phyloP scores from a whole-genome alignment of 306 rosid genomes.

The Trifolium dubium region DNA sequence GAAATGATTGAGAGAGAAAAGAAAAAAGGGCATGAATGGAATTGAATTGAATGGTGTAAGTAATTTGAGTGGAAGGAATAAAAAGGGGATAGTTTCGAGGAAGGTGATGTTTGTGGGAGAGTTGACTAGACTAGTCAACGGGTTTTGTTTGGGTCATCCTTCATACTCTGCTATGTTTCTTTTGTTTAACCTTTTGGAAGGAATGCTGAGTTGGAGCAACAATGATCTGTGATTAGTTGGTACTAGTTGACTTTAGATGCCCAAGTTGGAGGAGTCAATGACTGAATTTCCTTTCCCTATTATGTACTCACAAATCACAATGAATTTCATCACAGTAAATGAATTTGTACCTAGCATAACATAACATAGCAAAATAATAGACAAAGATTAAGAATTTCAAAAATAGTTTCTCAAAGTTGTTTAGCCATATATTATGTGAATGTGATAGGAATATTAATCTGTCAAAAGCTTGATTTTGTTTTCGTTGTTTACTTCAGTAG shows the following conservation, averaged over 20 bases:
- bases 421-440: conserved; percentile 15
- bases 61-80: not conserved
- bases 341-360: not conserved
- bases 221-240: not conserved
- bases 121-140: conserved; percentile 37
- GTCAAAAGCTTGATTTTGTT: conserved; percentile 59
- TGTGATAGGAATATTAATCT: conserved; percentile 42
- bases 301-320: too few species aligned
- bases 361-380: not conserved
- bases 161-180: not conserved
- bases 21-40: not conserved
- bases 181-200: not conserved
- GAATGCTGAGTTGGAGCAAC: not conserved
- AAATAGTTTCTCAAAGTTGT: not conserved
- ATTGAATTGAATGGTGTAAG: not conserved
- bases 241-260: not conserved
- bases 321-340: not conserved
- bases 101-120: conserved; percentile 24
- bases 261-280: not conserved
- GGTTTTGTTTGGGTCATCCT: not conserved
- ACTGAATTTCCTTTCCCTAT: not conserved
- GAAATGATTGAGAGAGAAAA: not conserved
- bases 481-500: conserved; percentile 48
- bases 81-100: conserved; percentile 15
- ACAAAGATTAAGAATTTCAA: not conserved